These are phyloP conservation scores for Trichoderma brevicompactum DNA, from an alignment of 2,329 filamentous ascomycete species.

Conservation along the genomic window DNA sequence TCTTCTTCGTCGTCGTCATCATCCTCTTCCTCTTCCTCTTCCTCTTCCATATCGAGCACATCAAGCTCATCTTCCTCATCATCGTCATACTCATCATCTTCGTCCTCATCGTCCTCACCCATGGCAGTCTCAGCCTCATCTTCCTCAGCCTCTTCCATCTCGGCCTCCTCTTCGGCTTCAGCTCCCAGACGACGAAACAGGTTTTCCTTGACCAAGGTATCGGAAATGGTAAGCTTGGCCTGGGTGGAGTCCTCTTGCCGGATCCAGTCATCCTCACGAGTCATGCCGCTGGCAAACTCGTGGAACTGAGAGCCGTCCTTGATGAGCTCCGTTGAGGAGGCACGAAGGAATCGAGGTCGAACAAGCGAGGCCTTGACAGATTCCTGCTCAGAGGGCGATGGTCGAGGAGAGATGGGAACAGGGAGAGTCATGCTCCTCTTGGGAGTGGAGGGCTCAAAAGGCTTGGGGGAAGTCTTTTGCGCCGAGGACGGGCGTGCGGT, in stretches of 20 bases:
- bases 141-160: constrained; percentile 70
- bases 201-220: constrained; percentile 89
- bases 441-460: constrained; percentile 39
- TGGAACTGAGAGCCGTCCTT: constrained; percentile 73
- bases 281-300: constrained; percentile 84
- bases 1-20: constrained; percentile 59
- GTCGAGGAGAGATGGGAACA: constrained; percentile 36
- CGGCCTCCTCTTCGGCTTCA: constrained; percentile 88
- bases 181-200: constrained; percentile 82
- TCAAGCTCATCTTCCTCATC: constrained; percentile 54
- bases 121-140: constrained; percentile 42
- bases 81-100: constrained; percentile 52
- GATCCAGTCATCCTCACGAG: constrained; percentile 91
- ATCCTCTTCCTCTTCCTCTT: constrained; percentile 43
- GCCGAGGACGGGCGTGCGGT: constrained; percentile 56
- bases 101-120: constrained; percentile 51
- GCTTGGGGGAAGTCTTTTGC: constrained; percentile 45
- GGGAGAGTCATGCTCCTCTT: constrained; percentile 37
- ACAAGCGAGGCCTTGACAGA: constrained; percentile 35
- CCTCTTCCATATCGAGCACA: constrained; percentile 54
- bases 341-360: constrained; percentile 55
- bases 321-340: constrained; percentile 54
- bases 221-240: constrained; percentile 81
- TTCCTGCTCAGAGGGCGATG: constrained; percentile 28
- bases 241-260: constrained; percentile 66